These are phyloP conservation scores for Royoungia palumana DNA, from an alignment of 768 basidiomycete species.

Conservation along the genomic window DNA sequence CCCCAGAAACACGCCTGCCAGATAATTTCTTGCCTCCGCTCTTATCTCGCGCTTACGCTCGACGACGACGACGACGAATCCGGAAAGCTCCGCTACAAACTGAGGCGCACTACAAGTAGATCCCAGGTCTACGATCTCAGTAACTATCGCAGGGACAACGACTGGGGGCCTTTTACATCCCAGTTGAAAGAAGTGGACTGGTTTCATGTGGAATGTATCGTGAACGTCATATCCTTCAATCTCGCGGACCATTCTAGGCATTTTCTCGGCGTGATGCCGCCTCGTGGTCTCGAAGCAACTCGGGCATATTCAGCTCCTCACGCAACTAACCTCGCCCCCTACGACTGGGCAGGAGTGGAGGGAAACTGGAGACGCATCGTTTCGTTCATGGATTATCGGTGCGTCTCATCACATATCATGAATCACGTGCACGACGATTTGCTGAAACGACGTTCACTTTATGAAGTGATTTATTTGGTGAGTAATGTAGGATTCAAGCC, in stretches of 20 bases:
- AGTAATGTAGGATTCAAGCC: conserved; percentile 1
- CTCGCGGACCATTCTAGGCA: conserved; percentile 42
- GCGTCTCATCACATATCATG: conserved; percentile 5
- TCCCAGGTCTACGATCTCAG: conserved; percentile 63
- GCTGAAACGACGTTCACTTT: background rate
- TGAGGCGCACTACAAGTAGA: conserved; percentile 46
- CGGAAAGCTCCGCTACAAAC: conserved; percentile 25
- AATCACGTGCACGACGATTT: conserved; percentile 30
- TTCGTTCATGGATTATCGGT: conserved; percentile 80
- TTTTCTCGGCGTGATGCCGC: conserved; percentile 42
- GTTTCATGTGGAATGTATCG: conserved; percentile 59
- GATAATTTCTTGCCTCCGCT: conserved; percentile 43
- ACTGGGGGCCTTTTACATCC: conserved; percentile 57
- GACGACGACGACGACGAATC: conserved; percentile 30
- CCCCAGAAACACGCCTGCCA: conserved; percentile 20
- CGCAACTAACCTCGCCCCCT: conserved; percentile 25
- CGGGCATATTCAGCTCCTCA: conserved; percentile 55
- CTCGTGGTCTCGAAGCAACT: conserved; percentile 48
- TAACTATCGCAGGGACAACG: conserved; percentile 48
- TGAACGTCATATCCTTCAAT: conserved; percentile 53
- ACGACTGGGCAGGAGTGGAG: conserved; percentile 74
- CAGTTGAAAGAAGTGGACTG: conserved; percentile 49
- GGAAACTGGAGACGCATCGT: conserved; percentile 74
- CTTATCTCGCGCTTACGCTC: conserved; percentile 46
- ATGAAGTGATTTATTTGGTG: conserved; percentile 26